These are phyloP conservation scores for Saccharomycopsis olivae DNA, from an alignment of 805 yeast species.

Conservation along the genomic window DNA sequence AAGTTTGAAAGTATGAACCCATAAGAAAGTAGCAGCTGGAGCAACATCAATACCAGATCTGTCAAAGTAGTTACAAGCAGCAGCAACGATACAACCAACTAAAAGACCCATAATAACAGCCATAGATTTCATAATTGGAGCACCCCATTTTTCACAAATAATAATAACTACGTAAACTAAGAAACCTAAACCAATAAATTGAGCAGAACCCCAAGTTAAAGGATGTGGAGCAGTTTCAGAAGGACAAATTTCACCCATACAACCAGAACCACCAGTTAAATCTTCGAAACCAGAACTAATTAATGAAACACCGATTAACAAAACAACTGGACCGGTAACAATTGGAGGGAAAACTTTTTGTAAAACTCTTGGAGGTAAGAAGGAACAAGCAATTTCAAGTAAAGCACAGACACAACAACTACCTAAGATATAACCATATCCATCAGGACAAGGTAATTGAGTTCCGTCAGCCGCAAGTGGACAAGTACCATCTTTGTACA, in stretches of 20 bases:
- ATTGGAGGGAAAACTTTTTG: slow-evolving; percentile 77
- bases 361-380: slow-evolving; percentile 61
- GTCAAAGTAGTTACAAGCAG: slow-evolving; percentile 77
- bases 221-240: slow-evolving; percentile 40
- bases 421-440: slow-evolving; percentile 79
- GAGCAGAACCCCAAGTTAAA: slow-evolving; percentile 76
- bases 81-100: slow-evolving; percentile 87
- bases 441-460: slow-evolving; percentile 72
- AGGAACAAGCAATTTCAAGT: slow-evolving; percentile 61
- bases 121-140: slow-evolving; percentile 92
- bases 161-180: slow-evolving; percentile 66
- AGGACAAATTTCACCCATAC: slow-evolving; percentile 40
- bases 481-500: slow-evolving; percentile 68
- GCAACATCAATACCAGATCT: slow-evolving; percentile 49
- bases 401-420: slow-evolving; percentile 73
- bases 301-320: slow-evolving; percentile 67
- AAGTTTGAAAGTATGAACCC: slow-evolving; percentile 80
- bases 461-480: slow-evolving; percentile 54
- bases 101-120: slow-evolving; percentile 80
- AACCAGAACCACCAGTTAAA: slow-evolving; percentile 82
- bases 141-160: slow-evolving; percentile 75
- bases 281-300: slow-evolving; percentile 67
- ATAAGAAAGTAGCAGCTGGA: slow-evolving; percentile 73
- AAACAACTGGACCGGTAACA: slow-evolving; percentile 89
- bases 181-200: slow-evolving; percentile 81